Evolutionary conservation across 768 basidiomycete species (phyloP).

Genomic region (Phylloporus scabripes): DNA sequence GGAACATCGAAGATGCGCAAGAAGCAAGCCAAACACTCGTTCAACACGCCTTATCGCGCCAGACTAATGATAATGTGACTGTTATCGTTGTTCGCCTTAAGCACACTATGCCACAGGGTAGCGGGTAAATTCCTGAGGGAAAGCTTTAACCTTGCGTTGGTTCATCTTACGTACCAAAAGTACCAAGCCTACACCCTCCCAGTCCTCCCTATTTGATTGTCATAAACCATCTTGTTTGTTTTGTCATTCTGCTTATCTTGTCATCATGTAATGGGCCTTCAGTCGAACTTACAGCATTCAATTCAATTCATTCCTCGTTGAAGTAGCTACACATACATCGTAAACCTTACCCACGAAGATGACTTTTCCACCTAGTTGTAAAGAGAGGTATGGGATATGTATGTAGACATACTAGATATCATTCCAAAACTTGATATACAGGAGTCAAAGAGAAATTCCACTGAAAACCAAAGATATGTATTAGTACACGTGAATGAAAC

Average conservation of each 20-base stretch:
- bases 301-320: background rate
- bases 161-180: constrained; percentile 4
- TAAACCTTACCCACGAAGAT: background rate
- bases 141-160: background rate
- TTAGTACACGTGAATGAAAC: background rate
- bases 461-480: background rate
- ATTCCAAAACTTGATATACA: too few relatives aligned
- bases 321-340: constrained; percentile 1
- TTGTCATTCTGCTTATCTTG: background rate
- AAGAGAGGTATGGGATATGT: background rate
- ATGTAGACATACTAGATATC: too few relatives aligned
- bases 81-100: constrained; percentile 86
- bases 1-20: constrained; percentile 69
- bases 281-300: background rate
- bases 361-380: background rate
- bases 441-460: too few relatives aligned
- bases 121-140: constrained; percentile 7
- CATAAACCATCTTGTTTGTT: constrained; percentile 6
- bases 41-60: constrained; percentile 79
- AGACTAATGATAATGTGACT: constrained; percentile 94
- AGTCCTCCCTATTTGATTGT: constrained; percentile 2
- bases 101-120: constrained; percentile 12
- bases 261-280: background rate
- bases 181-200: background rate
- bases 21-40: constrained; percentile 73